Percentiles rank a stretch among this genome's conserved stretches.
These are phyloP conservation scores for Zymoseptoria brevis DNA, from an alignment of 2,329 filamentous ascomycete species.

Conservation along the genomic window DNA sequence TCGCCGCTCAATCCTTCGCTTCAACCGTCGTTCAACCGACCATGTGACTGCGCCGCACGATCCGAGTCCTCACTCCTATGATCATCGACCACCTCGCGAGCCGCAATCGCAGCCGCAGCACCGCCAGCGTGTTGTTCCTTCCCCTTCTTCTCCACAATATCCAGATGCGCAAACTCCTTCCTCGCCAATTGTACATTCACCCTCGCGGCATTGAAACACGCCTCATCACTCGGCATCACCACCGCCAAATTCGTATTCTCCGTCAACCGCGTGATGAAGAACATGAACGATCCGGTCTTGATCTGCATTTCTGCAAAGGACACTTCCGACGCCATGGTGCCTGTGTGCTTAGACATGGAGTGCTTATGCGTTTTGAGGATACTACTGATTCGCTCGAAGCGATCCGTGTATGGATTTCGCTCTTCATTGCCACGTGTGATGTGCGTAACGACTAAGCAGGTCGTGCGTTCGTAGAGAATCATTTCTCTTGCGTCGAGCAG, in stretches of 20 bases:
- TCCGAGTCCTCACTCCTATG: constrained; percentile 13
- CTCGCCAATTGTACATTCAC: constrained; percentile 83
- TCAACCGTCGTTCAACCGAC: constrained; percentile 12
- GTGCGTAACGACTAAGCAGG: constrained; percentile 90
- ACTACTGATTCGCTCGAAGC: constrained; percentile 90
- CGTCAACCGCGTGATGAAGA: constrained; percentile 92
- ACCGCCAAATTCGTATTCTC: constrained; percentile 97
- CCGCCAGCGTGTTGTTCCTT: constrained; percentile 12
- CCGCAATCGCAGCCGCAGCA: constrained; percentile 1
- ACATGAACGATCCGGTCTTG: constrained; percentile 74
- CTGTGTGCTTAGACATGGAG: constrained; percentile 62
- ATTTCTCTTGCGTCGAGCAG: constrained; percentile 90
- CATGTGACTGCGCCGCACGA: neutral
- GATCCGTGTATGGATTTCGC: constrained; percentile 78
- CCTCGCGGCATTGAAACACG: constrained; percentile 81
- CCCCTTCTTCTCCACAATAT: constrained; percentile 35
- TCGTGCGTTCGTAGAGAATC: constrained; percentile 88
- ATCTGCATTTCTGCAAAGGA: constrained; percentile 76
- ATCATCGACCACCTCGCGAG: constrained; percentile 12
- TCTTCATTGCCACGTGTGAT: constrained; percentile 69
- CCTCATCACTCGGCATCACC: constrained; percentile 82
- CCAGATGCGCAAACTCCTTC: constrained; percentile 65
- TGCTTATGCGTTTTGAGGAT: constrained; percentile 99
- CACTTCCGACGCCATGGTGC: constrained; percentile 70
- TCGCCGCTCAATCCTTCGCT: neutral